These are phyloP conservation scores for Juglanconis oblonga DNA, from an alignment of 2,329 filamentous ascomycete genomes.

Conservation along the genomic window DNA sequence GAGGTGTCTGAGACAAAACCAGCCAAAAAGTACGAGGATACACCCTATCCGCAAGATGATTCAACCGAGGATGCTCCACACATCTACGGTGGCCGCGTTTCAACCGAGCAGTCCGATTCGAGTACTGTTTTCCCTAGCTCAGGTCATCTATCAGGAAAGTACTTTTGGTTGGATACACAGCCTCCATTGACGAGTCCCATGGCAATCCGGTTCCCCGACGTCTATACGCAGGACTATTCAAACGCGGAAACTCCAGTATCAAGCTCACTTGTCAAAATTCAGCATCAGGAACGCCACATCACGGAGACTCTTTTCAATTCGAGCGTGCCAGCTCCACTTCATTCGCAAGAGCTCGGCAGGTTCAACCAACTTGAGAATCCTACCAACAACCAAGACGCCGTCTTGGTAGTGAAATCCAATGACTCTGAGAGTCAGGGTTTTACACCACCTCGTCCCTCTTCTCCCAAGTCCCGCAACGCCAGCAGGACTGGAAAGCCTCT, in stretches of 20 bases:
- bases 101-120: background rate
- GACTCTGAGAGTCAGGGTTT: background rate
- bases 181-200: background rate
- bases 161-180: background rate
- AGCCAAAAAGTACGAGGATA: constrained; percentile 18
- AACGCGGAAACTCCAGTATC: background rate
- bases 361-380: no score
- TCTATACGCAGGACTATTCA: background rate
- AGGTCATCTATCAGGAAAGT: background rate
- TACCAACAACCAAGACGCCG: background rate
- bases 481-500: constrained; percentile 1
- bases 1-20: constrained; percentile 12
- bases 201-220: background rate
- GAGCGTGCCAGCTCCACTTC: no score
- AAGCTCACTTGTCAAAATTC: background rate
- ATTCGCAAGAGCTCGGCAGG: no score
- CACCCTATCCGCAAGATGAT: constrained; percentile 27
- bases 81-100: constrained; percentile 22
- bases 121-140: background rate
- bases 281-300: background rate
- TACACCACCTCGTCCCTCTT: constrained; percentile 4
- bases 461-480: constrained; percentile 14
- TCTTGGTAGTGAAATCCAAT: background rate
- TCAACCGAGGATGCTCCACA: constrained; percentile 15
- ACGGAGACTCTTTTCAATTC: no score